These are phyloP conservation scores for Cymbomonas tetramitiformis DNA, from an alignment of 139 green algal species.

Conservation along the genomic window DNA sequence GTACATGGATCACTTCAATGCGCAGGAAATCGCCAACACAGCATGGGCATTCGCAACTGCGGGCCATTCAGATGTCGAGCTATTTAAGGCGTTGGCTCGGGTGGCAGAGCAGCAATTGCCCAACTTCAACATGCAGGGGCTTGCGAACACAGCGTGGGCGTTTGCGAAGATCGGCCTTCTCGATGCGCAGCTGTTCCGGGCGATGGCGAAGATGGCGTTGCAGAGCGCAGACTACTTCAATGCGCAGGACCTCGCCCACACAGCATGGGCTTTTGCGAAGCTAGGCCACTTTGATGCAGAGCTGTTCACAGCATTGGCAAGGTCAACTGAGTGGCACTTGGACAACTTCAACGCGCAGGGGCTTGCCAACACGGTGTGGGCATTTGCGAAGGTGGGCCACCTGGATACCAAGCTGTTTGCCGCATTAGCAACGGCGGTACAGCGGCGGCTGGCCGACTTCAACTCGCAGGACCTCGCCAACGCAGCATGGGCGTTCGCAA, in stretches of 20 bases:
- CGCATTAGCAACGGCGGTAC: not conserved
- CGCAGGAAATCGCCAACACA: conserved; percentile 16
- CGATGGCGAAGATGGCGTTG: not conserved
- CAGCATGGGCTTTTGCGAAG: conserved; percentile 18
- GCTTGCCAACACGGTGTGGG: conserved; percentile 15
- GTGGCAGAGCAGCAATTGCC: not conserved
- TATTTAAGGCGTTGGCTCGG: conserved; percentile 3
- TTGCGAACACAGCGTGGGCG: conserved; percentile 15
- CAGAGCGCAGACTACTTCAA: conserved; percentile 1
- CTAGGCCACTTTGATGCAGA: conserved; percentile 3
- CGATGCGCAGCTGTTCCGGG: conserved; percentile 3
- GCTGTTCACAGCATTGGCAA: conserved; percentile 4
- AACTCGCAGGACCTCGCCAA: conserved; percentile 22
- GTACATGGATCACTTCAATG: conserved; percentile 3
- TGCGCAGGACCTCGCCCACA: conserved; percentile 10
- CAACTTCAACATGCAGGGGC: conserved; percentile 7
- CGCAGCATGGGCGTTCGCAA: conserved; percentile 15
- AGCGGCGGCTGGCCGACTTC: conserved; percentile 6
- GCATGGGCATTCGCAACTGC: conserved; percentile 20
- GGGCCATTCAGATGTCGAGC: not conserved
- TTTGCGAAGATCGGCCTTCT: conserved; percentile 1
- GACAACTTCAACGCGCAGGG: conserved; percentile 8
- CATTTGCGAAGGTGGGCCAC: conserved; percentile 15
- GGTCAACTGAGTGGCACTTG: not conserved
- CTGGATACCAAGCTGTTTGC: conserved; percentile 12